Evolutionary conservation across 2,329 filamentous ascomycete species (phyloP).

Genomic region (Parascedosporium putredinis): DNA sequence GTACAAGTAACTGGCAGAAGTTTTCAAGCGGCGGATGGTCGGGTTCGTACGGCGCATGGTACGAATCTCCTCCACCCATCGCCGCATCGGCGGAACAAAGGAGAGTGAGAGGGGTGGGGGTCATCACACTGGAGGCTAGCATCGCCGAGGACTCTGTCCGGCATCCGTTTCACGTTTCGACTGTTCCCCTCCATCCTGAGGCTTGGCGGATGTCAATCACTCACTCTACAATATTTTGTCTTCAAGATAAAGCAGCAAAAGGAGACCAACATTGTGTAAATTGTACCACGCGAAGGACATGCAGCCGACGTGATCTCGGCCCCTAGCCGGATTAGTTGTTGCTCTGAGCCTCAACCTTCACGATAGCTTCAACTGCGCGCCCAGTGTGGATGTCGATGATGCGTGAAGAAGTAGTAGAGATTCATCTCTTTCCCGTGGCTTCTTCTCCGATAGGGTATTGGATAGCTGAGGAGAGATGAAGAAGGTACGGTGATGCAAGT

Average conservation of each 20-base stretch:
- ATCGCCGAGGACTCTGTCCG: not conserved
- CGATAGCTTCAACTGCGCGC: not conserved
- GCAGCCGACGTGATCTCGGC: not conserved
- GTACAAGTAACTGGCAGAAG: too few relatives aligned
- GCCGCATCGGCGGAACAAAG: not conserved
- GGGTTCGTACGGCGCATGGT: slow-evolving; percentile 1
- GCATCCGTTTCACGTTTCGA: slow-evolving; percentile 1
- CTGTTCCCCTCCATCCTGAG: not conserved
- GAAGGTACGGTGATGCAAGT: not conserved
- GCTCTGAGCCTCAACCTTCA: not conserved
- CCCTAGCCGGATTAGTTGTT: not conserved
- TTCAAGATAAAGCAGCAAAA: too few relatives aligned
- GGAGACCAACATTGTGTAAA: too few relatives aligned
- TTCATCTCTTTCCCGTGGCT: not conserved
- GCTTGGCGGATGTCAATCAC: not conserved
- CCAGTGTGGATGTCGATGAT: too few relatives aligned
- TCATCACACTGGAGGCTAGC: not conserved
- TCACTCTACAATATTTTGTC: too few relatives aligned
- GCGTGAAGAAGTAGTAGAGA: too few relatives aligned
- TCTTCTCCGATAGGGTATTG: slow-evolving; percentile 1
- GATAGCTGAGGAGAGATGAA: not conserved
- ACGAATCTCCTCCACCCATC: not conserved
- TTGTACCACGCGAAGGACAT: too few relatives aligned
- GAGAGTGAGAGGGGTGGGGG: not conserved
- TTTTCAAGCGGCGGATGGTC: too few relatives aligned